phyloP scores from a whole-genome alignment of 768 basidiomycete species.

The Dentipellis fragilis region DNA sequence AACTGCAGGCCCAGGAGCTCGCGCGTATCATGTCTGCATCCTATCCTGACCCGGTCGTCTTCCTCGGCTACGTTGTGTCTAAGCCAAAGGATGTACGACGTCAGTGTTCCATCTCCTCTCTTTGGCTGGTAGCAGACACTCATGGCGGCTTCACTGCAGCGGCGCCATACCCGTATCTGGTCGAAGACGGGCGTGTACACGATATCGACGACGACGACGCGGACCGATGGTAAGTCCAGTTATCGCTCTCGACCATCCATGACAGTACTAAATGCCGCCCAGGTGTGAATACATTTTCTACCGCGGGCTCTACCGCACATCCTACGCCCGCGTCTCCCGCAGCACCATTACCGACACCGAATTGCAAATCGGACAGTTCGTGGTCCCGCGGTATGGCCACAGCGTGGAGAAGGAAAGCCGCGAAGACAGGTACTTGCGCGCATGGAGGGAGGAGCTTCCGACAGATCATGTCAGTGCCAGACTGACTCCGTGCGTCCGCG shows the following conservation, averaged over 20 bases:
- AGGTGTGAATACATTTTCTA: conserved; percentile 93
- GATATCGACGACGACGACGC: conserved; percentile 69
- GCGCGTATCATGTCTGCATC: conserved; percentile 67
- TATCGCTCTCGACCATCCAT: background rate
- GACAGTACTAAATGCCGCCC: background rate
- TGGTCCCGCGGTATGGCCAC: conserved; percentile 51
- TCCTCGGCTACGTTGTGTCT: conserved; percentile 76
- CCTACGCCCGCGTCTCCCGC: conserved; percentile 77
- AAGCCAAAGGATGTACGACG: conserved; percentile 53
- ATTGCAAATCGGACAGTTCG: conserved; percentile 80
- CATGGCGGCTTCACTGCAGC: conserved; percentile 28
- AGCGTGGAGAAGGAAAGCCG: conserved; percentile 47
- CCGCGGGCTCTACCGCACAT: conserved; percentile 65
- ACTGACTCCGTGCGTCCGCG: background rate
- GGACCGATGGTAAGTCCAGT: conserved; percentile 63
- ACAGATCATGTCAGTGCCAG: conserved; percentile 43
- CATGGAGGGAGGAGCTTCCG: conserved; percentile 56
- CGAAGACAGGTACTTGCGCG: conserved; percentile 56
- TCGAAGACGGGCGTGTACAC: conserved; percentile 67
- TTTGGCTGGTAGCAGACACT: background rate
- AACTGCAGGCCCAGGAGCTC: conserved; percentile 73
- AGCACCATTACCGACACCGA: conserved; percentile 87
- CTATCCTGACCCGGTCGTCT: conserved; percentile 66
- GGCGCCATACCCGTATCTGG: conserved; percentile 65
- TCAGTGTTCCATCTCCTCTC: conserved; percentile 23